Evolutionary conservation across 768 basidiomycete species (phyloP), one percentile per base, ranked within the genome.

Genomic region (Vararia minispora): DNA sequence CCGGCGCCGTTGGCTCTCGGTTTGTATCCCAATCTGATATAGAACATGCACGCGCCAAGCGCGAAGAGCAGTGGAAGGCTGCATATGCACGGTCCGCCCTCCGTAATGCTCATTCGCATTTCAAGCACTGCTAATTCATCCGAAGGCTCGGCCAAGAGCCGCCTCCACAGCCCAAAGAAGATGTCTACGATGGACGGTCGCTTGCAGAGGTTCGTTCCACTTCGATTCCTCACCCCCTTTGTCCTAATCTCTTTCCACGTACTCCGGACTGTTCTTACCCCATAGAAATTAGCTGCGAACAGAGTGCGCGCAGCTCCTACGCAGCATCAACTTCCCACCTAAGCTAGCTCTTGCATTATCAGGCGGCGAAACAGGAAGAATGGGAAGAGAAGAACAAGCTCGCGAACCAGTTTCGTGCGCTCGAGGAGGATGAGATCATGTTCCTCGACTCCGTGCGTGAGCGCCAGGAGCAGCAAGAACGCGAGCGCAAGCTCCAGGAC

Each of bases 291-390:
- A 41, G 87, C 87, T 49, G 83, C 85, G 30, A 90, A 90, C 57
- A 84, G 73, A 69, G 85, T 85, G 56, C 56, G 66, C 55, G 31
- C 26, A 14, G 36, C 33, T 29, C 35, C 21, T 21, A 34, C 31
- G 39, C 28, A 30, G 39, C 37, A 37, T 42, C 44, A 28, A 44
- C 53, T 51, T 35, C 55, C 44, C 47, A 38, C 38, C 41, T n/a
- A n/a, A n/a, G n/a, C n/a, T n/a, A n/a, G n/a, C n/a, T n/a, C n/a
- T n/a, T n/a, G n/a, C n/a, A n/a, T n/a, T n/a, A 46, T 45, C 50
- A 87, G 84, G 75, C 79, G 52, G 85, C 84, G 47, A 88, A 89
- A 58, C 85, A 90, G 60, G 87, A 90, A 57, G 84, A 90, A 74
- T 90, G 85, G 83, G 87, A 90, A 54, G 83, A 87, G 57, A 83